Conservation (phyloP, 495 filamentous ascomycete species). For the Aspergillus funiculosus region DNA sequence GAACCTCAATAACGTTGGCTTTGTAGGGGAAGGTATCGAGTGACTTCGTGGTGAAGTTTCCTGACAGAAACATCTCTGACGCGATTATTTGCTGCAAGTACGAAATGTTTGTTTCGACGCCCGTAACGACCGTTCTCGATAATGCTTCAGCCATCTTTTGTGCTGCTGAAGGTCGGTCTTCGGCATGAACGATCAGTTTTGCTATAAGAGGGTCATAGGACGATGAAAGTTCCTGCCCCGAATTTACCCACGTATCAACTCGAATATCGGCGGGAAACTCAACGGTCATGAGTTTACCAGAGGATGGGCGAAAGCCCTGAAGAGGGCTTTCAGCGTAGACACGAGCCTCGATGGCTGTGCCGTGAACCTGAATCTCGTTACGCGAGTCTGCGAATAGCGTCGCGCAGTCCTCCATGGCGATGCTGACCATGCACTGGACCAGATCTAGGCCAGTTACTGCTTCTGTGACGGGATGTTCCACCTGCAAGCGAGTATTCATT, state of each 20-base stretch:
- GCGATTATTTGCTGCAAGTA: conserved; percentile 44
- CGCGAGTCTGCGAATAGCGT: conserved; percentile 6
- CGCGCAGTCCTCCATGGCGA: conserved; percentile 38
- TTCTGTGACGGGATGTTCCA: conserved; percentile 61
- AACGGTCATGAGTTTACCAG: conserved; percentile 52
- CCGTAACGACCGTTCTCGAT: conserved; percentile 38
- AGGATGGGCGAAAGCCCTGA: conserved; percentile 48
- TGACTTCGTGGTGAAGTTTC: conserved; percentile 49
- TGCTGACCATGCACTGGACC: conserved; percentile 49
- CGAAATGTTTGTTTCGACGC: conserved; percentile 51
- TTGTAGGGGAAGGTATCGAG: conserved; percentile 44
- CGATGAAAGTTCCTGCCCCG: conserved; percentile 48
- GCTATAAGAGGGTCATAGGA: conserved; percentile 56
- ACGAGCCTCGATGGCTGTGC: conserved; percentile 52
- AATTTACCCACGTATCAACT: conserved; percentile 56
- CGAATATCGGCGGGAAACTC: conserved; percentile 32
- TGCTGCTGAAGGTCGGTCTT: conserved; percentile 25
- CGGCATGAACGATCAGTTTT: conserved; percentile 50
- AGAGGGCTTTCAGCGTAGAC: conserved; percentile 57
- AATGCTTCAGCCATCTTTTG: conserved; percentile 15
- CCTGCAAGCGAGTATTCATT: conserved; percentile 63
- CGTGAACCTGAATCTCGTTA: conserved; percentile 26
- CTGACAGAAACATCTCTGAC: conserved; percentile 34
- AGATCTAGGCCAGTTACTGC: conserved; percentile 52
- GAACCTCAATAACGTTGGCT: conserved; percentile 49